Conservation (phyloP, 345 rosid species). For the Populus alba region DNA sequence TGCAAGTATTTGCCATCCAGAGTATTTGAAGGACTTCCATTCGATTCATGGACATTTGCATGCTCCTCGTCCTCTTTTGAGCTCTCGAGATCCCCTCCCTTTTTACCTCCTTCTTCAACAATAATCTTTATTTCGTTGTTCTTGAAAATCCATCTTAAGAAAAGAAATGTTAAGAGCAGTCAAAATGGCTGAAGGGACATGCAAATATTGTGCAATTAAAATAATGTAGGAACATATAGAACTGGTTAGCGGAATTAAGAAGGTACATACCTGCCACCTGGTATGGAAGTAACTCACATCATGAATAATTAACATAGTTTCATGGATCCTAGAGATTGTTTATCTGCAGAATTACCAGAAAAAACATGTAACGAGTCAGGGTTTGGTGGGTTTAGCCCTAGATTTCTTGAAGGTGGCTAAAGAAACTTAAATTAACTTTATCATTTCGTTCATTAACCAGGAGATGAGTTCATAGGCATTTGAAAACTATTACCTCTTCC, state of each 20-base stretch:
- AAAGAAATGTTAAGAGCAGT: neutral
- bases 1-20: too few species aligned
- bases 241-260: neutral
- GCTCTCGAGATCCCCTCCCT: slow-evolving; percentile 64
- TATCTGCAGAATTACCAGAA: neutral
- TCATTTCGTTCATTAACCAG: too few species aligned
- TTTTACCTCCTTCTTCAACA: slow-evolving; percentile 46
- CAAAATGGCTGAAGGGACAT: neutral
- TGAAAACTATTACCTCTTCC: slow-evolving; percentile 52
- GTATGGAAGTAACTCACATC: neutral
- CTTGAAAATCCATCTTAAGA: slow-evolving; percentile 64
- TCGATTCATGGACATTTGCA: neutral
- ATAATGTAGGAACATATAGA: neutral
- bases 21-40: too few species aligned
- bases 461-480: neutral
- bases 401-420: neutral
- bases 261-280: neutral
- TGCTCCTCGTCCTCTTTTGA: slow-evolving; percentile 44
- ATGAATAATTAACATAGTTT: neutral
- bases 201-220: neutral
- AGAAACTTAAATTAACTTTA: too few species aligned
- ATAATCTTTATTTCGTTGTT: slow-evolving; percentile 33
- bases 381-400: neutral
- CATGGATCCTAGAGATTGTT: neutral
- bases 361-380: neutral